Conservation (phyloP, 2,329 filamentous ascomycete genomes). For the Aspergillus fischeri region DNA sequence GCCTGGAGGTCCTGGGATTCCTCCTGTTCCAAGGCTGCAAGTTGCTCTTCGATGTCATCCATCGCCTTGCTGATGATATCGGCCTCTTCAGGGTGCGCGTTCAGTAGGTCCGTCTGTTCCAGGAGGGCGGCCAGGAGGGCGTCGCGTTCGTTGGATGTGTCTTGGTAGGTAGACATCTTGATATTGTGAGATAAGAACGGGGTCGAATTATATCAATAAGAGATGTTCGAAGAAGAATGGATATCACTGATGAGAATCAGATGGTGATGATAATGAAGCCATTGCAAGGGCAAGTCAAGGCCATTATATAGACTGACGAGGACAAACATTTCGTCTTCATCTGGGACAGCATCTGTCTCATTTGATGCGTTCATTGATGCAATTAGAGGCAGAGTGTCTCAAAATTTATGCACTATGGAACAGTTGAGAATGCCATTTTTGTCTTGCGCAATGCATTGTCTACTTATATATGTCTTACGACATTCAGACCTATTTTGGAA, state of each 20-base stretch:
- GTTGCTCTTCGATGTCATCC: not conserved
- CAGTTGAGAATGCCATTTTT: not conserved
- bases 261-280: not conserved
- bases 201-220: not conserved
- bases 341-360: not conserved
- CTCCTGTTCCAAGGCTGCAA: not conserved
- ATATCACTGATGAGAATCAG: not conserved
- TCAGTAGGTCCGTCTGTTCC: not conserved
- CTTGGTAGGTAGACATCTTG: not conserved
- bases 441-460: not conserved
- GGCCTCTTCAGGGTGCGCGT: not conserved
- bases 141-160: not conserved
- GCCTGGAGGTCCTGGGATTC: not conserved
- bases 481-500: not conserved
- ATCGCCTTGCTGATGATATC: not conserved
- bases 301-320: not conserved
- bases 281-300: not conserved
- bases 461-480: not conserved
- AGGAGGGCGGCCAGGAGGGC: not conserved
- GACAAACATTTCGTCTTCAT: not conserved
- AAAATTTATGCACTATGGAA: not conserved
- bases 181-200: not conserved
- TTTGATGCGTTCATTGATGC: not conserved
- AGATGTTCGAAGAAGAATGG: not conserved
- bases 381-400: not conserved